Evolutionary conservation across 2,329 filamentous ascomycete genomes (phyloP).

Genomic region (Diplodia intermedia): DNA sequence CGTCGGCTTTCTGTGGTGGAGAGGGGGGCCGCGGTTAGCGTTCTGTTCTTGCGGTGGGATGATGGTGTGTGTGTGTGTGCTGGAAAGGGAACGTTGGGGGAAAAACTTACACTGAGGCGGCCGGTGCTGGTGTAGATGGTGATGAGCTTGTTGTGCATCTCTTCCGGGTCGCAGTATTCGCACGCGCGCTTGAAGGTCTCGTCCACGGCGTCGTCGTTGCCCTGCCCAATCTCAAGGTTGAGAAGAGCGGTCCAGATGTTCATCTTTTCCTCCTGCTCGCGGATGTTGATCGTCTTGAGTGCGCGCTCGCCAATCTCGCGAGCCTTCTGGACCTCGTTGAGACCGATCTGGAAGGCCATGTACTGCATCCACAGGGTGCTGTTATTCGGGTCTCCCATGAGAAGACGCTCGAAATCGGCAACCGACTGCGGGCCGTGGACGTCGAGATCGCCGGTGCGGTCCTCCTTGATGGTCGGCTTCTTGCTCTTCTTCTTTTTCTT

Average conservation of each 20-base stretch:
- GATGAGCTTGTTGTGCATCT: constrained; percentile 85
- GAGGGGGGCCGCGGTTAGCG: constrained; percentile 35
- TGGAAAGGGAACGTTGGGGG: background rate
- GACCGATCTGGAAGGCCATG: constrained; percentile 97
- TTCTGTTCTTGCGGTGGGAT: constrained; percentile 27
- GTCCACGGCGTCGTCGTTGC: constrained; percentile 80
- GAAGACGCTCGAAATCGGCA: constrained; percentile 90
- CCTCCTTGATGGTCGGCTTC: constrained; percentile 80
- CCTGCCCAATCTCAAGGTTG: constrained; percentile 92
- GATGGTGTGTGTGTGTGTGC: background rate
- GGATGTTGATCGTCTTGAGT: constrained; percentile 86
- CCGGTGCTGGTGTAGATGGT: constrained; percentile 95
- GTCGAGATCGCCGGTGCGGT: constrained; percentile 91
- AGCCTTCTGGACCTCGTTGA: constrained; percentile 87
- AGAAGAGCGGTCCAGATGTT: constrained; percentile 95
- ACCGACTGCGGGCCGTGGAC: constrained; percentile 85
- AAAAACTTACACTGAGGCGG: constrained; percentile 74
- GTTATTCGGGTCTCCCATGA: constrained; percentile 92
- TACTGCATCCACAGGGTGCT: constrained; percentile 94
- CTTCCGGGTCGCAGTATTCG: constrained; percentile 89
- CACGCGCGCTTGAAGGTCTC: constrained; percentile 90
- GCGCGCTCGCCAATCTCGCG: constrained; percentile 90
- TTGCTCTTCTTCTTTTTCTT: constrained; percentile 77
- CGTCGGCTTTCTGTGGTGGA: constrained; percentile 77
- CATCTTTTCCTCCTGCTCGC: constrained; percentile 89